Evolutionary conservation across 1,139 yeast species (phyloP), one percentile per base, ranked within the genome.

Genomic region (Candida sp.): DNA sequence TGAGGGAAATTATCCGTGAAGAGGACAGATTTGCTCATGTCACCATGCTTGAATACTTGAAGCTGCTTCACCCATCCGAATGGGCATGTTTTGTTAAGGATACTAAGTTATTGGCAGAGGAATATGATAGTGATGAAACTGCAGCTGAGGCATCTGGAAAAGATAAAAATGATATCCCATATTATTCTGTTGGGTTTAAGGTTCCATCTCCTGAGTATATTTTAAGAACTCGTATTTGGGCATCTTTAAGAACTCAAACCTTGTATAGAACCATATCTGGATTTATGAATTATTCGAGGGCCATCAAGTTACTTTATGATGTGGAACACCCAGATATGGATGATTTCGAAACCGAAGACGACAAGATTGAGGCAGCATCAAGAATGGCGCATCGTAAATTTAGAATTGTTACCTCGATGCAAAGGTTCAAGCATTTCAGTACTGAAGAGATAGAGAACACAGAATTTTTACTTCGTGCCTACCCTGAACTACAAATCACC

Each of bases 61-160:
- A 87, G 54, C 77, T 76, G 43, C 68, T 88, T 38, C 81, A 84
- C 55, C 81, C 84, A 0, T 61, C 70, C 2, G 96, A 89, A 52
- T 88, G 97, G 97, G 76, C 75, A 4, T 75, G 80, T 41, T 88
- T 86, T 70, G 93, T 87, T 3, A 70, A 73, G 42, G 88, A 84
- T 56, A 71, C 84, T 1, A 81, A 79, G 51, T 59, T 77, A 37
- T 54, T 39, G 40, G 21, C 40, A 35, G 44, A 41, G 15, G 41
- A 42, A 32, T 41, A 42, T 6, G 48, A 36, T 12, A 45, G 32
- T 22, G 36, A 32, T 7, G 33, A 32, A 9, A 8, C 21, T 7
- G 23, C 6, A 6, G 4, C 23, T 5, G 35, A 29, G 19, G 22
- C 33, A 4, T 33, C 35, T 30, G 45, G 38, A 9, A 41, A 45